Conservation (phyloP, 805 yeast genomes). For the Barnettozyma sucrosica region DNA sequence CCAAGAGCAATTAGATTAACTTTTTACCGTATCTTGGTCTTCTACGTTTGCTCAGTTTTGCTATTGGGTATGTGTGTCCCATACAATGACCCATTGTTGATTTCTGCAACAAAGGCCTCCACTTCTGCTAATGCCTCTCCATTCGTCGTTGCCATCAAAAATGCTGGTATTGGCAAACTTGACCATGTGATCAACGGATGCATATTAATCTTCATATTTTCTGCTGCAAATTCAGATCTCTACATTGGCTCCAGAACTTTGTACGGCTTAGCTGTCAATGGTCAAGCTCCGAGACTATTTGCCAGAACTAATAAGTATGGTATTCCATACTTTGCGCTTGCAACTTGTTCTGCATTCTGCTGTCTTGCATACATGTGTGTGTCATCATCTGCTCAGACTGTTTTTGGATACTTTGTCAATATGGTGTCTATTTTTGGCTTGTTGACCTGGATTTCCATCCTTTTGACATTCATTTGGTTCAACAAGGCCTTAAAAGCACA, state of each 20-base stretch:
- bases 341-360: conserved; percentile 46
- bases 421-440: conserved; percentile 74
- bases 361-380: conserved; percentile 67
- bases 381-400: conserved; percentile 47
- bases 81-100: conserved; percentile 43
- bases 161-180: conserved; percentile 58
- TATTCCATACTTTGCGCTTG: conserved; percentile 59
- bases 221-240: conserved; percentile 77
- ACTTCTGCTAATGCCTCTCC: conserved; percentile 71
- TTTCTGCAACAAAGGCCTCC: conserved; percentile 48
- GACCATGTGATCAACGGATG: conserved; percentile 77
- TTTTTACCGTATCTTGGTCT: conserved; percentile 69
- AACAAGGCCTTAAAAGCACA: conserved; percentile 61
- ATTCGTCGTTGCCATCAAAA: conserved; percentile 63
- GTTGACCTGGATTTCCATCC: conserved; percentile 68
- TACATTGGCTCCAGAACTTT: conserved; percentile 73
- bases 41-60: conserved; percentile 55
- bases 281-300: conserved; percentile 67
- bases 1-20: conserved; percentile 48
- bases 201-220: conserved; percentile 69
- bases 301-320: conserved; percentile 63
- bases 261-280: conserved; percentile 66
- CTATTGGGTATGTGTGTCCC: conserved; percentile 71
- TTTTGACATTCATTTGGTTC: conserved; percentile 62
- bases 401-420: conserved; percentile 68